These are phyloP conservation scores for Coffea eugenioides DNA, from an alignment of 257 asterid genomes.

Conservation along the genomic window DNA sequence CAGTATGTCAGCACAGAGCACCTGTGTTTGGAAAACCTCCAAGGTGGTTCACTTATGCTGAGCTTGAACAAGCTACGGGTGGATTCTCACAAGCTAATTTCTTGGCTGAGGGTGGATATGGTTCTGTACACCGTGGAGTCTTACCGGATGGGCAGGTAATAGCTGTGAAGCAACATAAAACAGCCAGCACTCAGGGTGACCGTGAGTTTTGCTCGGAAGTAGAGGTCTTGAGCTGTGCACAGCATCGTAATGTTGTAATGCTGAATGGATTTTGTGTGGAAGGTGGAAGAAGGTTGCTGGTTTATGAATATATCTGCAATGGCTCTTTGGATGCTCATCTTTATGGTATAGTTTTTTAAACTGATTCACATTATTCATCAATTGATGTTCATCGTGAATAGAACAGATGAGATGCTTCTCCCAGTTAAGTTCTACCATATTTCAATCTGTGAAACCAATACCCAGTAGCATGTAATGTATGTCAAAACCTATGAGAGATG, in stretches of 20 bases:
- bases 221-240: constrained; percentile 88
- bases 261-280: constrained; percentile 86
- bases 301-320: constrained; percentile 85
- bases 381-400: neutral
- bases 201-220: constrained; percentile 90
- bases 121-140: constrained; percentile 80
- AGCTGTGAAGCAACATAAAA: constrained; percentile 80
- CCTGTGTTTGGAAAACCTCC: constrained; percentile 79
- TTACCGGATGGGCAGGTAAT: constrained; percentile 66
- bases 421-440: neutral
- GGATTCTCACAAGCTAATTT: constrained; percentile 71
- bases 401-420: neutral
- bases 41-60: constrained; percentile 58
- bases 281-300: constrained; percentile 64
- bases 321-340: constrained; percentile 86
- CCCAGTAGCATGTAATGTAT: neutral
- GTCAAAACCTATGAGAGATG: neutral
- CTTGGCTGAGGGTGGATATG: constrained; percentile 93
- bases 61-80: constrained; percentile 68
- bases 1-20: constrained; percentile 69
- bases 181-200: constrained; percentile 85
- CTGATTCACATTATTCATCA: neutral
- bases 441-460: neutral
- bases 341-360: constrained; percentile 47
- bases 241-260: constrained; percentile 90